Evolutionary conservation across 2,329 filamentous ascomycete species (phyloP), one percentile per base, ranked within the genome.

Genomic region (Thermothelomyces thermophilus): DNA sequence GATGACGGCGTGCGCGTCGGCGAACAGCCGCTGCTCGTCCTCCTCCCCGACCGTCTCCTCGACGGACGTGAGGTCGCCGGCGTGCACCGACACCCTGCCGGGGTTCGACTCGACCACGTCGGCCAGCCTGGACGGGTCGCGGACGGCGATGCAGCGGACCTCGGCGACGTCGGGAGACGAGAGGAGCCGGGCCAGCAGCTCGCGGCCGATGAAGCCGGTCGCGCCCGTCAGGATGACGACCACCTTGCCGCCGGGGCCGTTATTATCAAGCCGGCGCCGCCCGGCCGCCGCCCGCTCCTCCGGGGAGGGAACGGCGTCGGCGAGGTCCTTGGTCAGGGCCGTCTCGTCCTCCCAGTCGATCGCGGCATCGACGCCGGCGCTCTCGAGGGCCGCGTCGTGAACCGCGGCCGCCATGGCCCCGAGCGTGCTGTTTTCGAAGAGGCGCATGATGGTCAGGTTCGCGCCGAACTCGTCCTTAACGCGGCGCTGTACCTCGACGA

Each of bases 371-470:
- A 36, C 16, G 17, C 34, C n/a, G 7, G 34, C 7, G 17, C n/a
- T 4, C 16, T 36, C 34, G n/a, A n/a, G n/a, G n/a, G n/a, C n/a
- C n/a, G n/a, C n/a, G n/a, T n/a, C n/a, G n/a, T n/a, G n/a, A 14
- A 36, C 34, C 9, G 17, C n/a, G 5, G 34, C 19, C 4, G 34
- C 34, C 34, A 36, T 36, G 6, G 5, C 4, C 5, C n/a, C 17
- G n/a, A 36, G 17, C n/a, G 68, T 70, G 50, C 62, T 70, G 1
- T 58, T 49, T 3, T 64, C 54, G 37, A 73, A 66, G 0, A 77
- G 59, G 0, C 71, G 54, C 1, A 58, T n/a, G 0, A 76, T 57
- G 0, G 57, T 53, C 0, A 73, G 8, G 1, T 36, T 41, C 5
- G 66, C 58, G 0, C 56, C 47, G 45, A 75, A 69, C 0, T 30